Percentiles rank a stretch among this genome's conserved stretches.
These are phyloP conservation scores for Ampelocalamus luodianensis DNA, from an alignment of 176 grass and related monocot species.

Conservation along the genomic window DNA sequence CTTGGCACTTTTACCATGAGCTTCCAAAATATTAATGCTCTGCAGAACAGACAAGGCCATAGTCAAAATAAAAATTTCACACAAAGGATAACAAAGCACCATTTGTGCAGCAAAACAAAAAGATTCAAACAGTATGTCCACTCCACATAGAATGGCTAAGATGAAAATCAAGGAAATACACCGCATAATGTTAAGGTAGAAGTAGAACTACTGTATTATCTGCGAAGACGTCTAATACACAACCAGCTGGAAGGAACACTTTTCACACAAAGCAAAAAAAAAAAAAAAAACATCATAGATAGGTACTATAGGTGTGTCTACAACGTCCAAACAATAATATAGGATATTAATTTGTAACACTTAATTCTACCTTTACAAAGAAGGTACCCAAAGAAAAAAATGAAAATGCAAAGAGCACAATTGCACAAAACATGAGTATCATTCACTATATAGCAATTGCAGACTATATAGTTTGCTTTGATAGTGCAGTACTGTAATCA, in stretches of 20 bases:
- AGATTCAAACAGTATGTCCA: background rate
- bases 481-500: background rate
- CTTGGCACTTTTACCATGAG: conserved; percentile 80
- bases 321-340: background rate
- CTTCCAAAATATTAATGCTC: conserved; percentile 93
- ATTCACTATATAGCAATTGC: background rate
- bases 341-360: background rate
- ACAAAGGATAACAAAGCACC: background rate
- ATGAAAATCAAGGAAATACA: background rate
- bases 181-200: background rate
- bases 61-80: conserved; percentile 4
- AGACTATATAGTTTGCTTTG: background rate
- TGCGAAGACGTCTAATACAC: background rate
- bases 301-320: background rate
- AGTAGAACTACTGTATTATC: background rate
- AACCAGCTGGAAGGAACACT: background rate
- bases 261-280: background rate
- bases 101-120: background rate
- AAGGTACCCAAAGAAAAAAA: background rate
- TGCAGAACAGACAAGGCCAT: conserved; percentile 36
- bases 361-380: background rate
- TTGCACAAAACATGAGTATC: background rate
- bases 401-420: background rate
- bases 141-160: background rate
- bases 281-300: background rate